Base-by-base conservation (phyloP, 495 filamentous ascomycete genomes). In the Hyaloscypha finlandica region DNA sequence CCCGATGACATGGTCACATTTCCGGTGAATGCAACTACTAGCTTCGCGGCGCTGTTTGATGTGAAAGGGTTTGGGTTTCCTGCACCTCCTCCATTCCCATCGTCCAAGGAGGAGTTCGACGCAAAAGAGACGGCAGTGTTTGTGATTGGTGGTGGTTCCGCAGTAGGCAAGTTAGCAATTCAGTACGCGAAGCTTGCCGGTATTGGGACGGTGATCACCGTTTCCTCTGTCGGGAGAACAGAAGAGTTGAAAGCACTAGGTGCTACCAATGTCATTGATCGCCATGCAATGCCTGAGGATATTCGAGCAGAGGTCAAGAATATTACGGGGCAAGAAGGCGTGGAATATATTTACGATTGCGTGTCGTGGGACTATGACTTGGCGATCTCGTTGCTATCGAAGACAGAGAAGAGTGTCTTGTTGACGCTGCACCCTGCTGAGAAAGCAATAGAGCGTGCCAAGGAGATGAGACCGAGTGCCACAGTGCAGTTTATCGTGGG, bases 291-390 rank as follows among this genome's bases (percentile, higher is more conserved):
- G 12, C 35, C 35, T 37, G 29, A 77, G 77, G 48, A 82, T 71
- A 25, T 74, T 67, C 32, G 79, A 59, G 70, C 82, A 79, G 69
- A 83, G 78, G 65, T 81, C 77, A 3, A 80, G 64, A 5, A 29
- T 12, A 16, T 73, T 16, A 31, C 71, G n/a, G 45, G 67, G n/a
- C 55, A 79, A 71, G n/a, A 75, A n/a, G 35, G 35, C 11, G 19
- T 78, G 68, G 25, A 78, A 65, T 54, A 80, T 65, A 53, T 71
- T 1, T 33, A 65, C 64, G 45, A 72, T 69, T 14, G 74, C 64
- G 45, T 80, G 65, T 20, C 75, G 74, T n/a, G 75, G 1, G 54
- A 57, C 11, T 39, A 45, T 16, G 63, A 55, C 19, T 32, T 61
- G 1, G 30, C 25, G 16, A 57, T 70, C 2, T 37, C 58, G 29